These are phyloP conservation scores for Zychaea mexicana DNA, from an alignment of 371 early-diverging fungal species.

Conservation along the genomic window DNA sequence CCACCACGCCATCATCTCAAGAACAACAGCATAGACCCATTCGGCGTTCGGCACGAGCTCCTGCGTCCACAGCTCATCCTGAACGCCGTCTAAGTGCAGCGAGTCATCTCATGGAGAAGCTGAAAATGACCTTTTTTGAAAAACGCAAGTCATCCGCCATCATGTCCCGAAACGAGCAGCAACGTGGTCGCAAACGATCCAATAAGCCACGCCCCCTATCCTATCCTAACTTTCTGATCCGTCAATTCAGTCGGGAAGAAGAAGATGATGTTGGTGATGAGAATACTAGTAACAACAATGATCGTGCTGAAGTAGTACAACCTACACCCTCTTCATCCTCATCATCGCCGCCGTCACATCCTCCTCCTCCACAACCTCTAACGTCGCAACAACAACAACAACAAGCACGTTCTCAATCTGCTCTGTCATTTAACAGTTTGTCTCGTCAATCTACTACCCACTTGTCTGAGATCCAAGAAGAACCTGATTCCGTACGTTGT, in stretches of 20 bases:
- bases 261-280: not conserved
- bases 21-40: constrained; percentile 3
- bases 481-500: not conserved
- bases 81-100: constrained; percentile 20
- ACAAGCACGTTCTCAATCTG: constrained; percentile 10
- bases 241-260: constrained; percentile 11
- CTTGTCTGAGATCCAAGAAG: constrained; percentile 25
- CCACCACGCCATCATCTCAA: too few species aligned
- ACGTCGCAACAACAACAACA: not conserved
- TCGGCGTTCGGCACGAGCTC: constrained; percentile 5
- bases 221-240: constrained; percentile 32
- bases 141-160: constrained; percentile 33
- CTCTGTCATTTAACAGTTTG: constrained; percentile 13
- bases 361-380: not conserved
- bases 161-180: constrained; percentile 10
- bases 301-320: not conserved
- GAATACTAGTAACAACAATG: not conserved
- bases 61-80: constrained; percentile 10
- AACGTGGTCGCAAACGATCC: constrained; percentile 20
- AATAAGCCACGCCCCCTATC: constrained; percentile 35
- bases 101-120: constrained; percentile 36
- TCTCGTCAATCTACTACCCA: constrained; percentile 28
- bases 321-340: not conserved
- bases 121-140: constrained; percentile 44
- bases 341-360: not conserved